Evolutionary conservation across 2,329 filamentous ascomycete species (phyloP), one percentile per base, ranked within the genome.

Genomic region (Coccinonectria pachysandricola): DNA sequence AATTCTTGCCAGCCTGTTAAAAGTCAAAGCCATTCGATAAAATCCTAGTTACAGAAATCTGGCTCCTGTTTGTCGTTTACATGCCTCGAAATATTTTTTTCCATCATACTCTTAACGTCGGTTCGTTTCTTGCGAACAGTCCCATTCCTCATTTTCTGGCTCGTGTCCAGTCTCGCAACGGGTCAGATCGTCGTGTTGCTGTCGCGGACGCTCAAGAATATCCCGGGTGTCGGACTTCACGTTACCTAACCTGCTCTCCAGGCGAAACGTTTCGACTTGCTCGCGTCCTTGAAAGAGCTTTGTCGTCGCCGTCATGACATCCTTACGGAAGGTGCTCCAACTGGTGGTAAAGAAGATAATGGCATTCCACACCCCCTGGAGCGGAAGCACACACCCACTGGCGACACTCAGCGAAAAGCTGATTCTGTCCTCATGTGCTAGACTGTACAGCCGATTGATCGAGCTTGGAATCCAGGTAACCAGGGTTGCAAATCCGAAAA

Each of bases 331-430:
- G 1, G 34, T 42, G 9, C 36, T 41, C 66, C 64, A 71, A 39
- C 64, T 81, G 2, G 79, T 81, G 3, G 68, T 71, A 34, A 80
- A 69, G 51, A 84, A 88, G 26, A 88, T 83, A 24, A 82, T 54
- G 17, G 76, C 69, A 45, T 88, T 88, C 80, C 81, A 87, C 24
- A 85, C 71, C 1, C 83, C 82, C 49, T 88, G 83, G 0, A 85
- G 60, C 0, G 82, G 80, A 4, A 88, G 60, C 0, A 87, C 80
- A 8, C 81, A 64, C 3, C 76, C 75, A 13, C 78, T 77, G 1
- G 72, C 68, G 19, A 83, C 65, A 45, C 79, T 79, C 21, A 87
- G 64, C 3, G 62, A 64, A 45, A 76, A 87, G 41, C 62, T 68
- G 31, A 66, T 58, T 14, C 57, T 43, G 8, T 61, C 46, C 5